These are phyloP conservation scores for Boletus sensibilis DNA, from an alignment of 768 basidiomycete species.

Conservation along the genomic window DNA sequence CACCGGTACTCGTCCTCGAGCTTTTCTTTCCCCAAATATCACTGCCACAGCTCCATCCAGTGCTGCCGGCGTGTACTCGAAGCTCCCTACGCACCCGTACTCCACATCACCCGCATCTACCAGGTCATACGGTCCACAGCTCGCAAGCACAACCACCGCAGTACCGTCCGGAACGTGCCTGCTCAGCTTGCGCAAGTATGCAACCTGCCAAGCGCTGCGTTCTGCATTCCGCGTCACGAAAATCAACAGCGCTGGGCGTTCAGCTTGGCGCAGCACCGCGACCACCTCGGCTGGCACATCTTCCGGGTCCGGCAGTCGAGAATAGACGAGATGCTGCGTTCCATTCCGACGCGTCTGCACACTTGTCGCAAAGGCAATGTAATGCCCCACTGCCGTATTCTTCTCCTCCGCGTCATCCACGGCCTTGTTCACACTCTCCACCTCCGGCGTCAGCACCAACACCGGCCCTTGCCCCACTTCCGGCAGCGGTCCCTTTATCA, in stretches of 20 bases:
- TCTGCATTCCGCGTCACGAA: slow-evolving; percentile 62
- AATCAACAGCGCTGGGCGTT: slow-evolving; percentile 25
- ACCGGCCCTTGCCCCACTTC: slow-evolving; percentile 36
- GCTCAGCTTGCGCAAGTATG: slow-evolving; percentile 35
- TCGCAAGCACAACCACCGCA: slow-evolving; percentile 51
- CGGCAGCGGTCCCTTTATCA: slow-evolving; percentile 41
- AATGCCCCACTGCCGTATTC: slow-evolving; percentile 60
- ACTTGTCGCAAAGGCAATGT: slow-evolving; percentile 45
- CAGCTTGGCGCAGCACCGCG: neutral
- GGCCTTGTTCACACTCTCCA: slow-evolving; percentile 58
- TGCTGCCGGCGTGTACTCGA: slow-evolving; percentile 57
- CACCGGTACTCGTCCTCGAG: slow-evolving; percentile 16
- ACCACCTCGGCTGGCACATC: slow-evolving; percentile 6
- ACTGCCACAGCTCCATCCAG: slow-evolving; percentile 44
- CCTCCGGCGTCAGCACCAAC: slow-evolving; percentile 53
- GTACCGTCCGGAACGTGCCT: slow-evolving; percentile 15
- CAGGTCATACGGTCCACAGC: slow-evolving; percentile 68
- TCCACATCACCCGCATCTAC: slow-evolving; percentile 26
- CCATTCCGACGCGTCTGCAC: slow-evolving; percentile 33
- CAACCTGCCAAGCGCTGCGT: slow-evolving; percentile 51
- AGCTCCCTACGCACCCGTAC: slow-evolving; percentile 48
- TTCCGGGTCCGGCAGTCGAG: slow-evolving; percentile 4
- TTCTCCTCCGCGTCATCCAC: slow-evolving; percentile 57
- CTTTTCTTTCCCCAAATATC: slow-evolving; percentile 40
- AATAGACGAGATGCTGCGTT: slow-evolving; percentile 50